Evolutionary conservation across 176 grass and related monocot species (phyloP).

Genomic region (Canna indica): DNA sequence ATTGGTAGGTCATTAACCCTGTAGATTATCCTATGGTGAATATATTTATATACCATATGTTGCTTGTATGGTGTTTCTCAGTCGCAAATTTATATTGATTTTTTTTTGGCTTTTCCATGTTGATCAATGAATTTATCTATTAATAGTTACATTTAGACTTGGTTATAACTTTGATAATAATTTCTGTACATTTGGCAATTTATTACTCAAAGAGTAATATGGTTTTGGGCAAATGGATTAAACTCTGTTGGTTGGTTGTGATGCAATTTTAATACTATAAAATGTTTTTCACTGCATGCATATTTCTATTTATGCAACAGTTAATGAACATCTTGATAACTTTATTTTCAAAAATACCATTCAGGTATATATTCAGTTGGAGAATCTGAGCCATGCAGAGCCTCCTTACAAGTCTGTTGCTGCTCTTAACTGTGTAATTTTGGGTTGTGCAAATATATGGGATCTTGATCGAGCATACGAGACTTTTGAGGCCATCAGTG

Average conservation of each 20-base stretch:
- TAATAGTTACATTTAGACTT: neutral
- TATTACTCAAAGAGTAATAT: neutral
- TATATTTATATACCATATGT: neutral
- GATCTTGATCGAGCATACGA: constrained; percentile 90
- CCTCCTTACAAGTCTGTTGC: constrained; percentile 83
- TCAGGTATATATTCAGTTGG: constrained; percentile 87
- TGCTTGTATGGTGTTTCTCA: too few relatives aligned
- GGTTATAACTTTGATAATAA: neutral
- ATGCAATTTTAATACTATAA: neutral
- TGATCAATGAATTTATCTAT: neutral
- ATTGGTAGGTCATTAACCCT: neutral
- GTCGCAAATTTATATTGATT: too few relatives aligned
- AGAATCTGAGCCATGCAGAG: constrained; percentile 68
- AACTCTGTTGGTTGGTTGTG: neutral
- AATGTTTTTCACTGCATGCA: neutral
- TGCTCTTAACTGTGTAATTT: constrained; percentile 94
- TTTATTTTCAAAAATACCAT: constrained; percentile 19
- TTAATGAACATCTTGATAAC: neutral
- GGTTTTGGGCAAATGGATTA: neutral
- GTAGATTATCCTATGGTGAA: neutral
- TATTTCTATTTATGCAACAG: neutral
- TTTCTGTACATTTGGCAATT: neutral
- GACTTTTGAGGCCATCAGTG: constrained; percentile 78
- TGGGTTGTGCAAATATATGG: constrained; percentile 97
- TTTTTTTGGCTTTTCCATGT: too few relatives aligned